Evolutionary conservation across 2,329 filamentous ascomycete species (phyloP), one percentile per base, ranked within the genome.

Genomic region (Nothopassalora personata): DNA sequence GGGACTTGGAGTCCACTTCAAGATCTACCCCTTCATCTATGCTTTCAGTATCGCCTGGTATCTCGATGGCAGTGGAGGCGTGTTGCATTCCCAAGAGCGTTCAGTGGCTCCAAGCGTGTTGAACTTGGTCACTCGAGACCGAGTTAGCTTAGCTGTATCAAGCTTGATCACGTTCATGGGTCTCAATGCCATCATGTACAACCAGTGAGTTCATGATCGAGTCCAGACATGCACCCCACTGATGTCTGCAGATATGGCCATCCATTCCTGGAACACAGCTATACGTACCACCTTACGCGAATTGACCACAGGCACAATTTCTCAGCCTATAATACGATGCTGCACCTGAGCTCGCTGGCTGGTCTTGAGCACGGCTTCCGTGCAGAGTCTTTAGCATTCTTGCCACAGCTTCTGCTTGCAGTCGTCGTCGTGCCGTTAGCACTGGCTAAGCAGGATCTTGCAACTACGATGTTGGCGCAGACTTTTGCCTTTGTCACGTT

Each of bases 251-350:
- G 86, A 54, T 95, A 97, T 71, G 91, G 89, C 47, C 76, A 76
- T 60, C 86, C 89, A 0, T 99, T 97, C 76, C 74, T 97, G 31
- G 81, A 89, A 60, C 91, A 99, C 74, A 97, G 91, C 43, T 99
- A 88, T 76, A 82, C 96, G 60, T 92, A 99, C 76, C 94, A 99
- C 74, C 80, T 97, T 61, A 91, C 88, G 4, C 88, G 94, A 60
- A 88, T 96, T 73, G 94, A 99, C 73, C 94, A 99, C 75, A 88
- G 94, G 13, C 94, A 99, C 78, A 99, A 99, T 77, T 99, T 99
- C 77, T 97, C 92, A 9, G 90, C 91, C 1, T 99, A 97, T 80
- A 97, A 96, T 74, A 89, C 87, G 0, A 82, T 97, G 7, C 83
- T 99, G 2, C 96, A 99, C 73, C 83, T 96, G 46, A 87, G 86